Percentiles rank a stretch among this genome's conserved stretches.
Evolutionary conservation across 805 yeast genomes (phyloP).

Genomic region (Blastobotrys chiropterorum): DNA sequence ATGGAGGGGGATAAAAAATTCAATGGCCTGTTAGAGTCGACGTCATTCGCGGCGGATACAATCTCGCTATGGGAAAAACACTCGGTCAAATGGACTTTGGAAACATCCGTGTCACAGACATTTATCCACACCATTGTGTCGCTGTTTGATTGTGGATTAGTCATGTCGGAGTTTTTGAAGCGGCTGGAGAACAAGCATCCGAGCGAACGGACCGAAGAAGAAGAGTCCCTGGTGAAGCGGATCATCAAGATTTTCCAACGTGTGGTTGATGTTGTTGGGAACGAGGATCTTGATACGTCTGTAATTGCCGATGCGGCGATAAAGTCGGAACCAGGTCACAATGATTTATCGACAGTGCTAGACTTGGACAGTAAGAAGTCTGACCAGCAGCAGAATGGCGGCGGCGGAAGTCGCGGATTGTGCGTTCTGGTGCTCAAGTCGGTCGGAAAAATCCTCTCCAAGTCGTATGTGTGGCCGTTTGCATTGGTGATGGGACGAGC

Average conservation of each 20-base stretch:
- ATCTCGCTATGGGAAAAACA: constrained; percentile 35
- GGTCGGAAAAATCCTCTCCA: constrained; percentile 18
- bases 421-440: constrained; percentile 18
- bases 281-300: constrained; percentile 4
- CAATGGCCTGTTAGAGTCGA: constrained; percentile 31
- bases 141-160: constrained; percentile 33
- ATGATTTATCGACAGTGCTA: constrained; percentile 6
- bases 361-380: constrained; percentile 3
- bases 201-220: constrained; percentile 18
- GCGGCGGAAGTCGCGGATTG: constrained; percentile 5
- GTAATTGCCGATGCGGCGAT: constrained; percentile 13
- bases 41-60: constrained; percentile 34
- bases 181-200: constrained; percentile 18
- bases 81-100: constrained; percentile 26
- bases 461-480: constrained; percentile 23
- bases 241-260: constrained; percentile 20
- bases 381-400: too few relatives aligned
- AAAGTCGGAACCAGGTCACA: neutral
- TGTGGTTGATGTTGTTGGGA: constrained; percentile 22
- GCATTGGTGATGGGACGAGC: constrained; percentile 23
- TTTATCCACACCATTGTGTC: constrained; percentile 32
- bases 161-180: constrained; percentile 29
- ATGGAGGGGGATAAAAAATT: constrained; percentile 14
- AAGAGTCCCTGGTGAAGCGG: constrained; percentile 16
- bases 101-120: constrained; percentile 28